Evolutionary conservation across 345 rosid genomes (phyloP).

Genomic region (Eucalyptus albens): DNA sequence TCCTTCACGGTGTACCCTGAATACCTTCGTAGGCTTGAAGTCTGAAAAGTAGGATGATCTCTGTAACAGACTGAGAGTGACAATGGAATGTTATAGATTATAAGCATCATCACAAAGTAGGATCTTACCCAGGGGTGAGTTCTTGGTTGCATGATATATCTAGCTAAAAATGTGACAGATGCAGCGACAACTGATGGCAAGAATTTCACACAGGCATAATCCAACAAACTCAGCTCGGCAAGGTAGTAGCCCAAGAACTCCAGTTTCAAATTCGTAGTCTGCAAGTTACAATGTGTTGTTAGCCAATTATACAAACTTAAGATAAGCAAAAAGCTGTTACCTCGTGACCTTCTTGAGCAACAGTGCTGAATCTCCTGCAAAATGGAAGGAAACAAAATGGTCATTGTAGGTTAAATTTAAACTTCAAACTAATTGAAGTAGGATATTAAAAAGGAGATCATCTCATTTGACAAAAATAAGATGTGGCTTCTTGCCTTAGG

Average conservation of each 20-base stretch:
- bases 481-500: slow-evolving; percentile 21
- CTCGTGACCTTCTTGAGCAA: slow-evolving; percentile 44
- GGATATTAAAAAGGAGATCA: background rate
- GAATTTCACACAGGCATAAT: slow-evolving; percentile 47
- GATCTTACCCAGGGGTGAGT: slow-evolving; percentile 70
- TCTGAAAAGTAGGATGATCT: slow-evolving; percentile 16
- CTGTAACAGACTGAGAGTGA: background rate
- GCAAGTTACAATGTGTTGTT: background rate
- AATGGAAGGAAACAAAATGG: background rate
- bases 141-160: slow-evolving; percentile 43
- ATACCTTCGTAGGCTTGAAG: slow-evolving; percentile 20
- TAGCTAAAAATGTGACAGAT: slow-evolving; percentile 51
- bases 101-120: background rate
- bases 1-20: slow-evolving; percentile 40
- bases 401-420: background rate
- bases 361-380: slow-evolving; percentile 41
- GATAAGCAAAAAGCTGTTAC: slow-evolving; percentile 9
- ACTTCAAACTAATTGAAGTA: background rate
- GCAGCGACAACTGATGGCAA: slow-evolving; percentile 71
- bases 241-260: slow-evolving; percentile 74
- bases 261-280: slow-evolving; percentile 40
- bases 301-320: background rate
- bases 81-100: background rate
- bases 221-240: slow-evolving; percentile 71
- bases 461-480: background rate